phyloP scores from a whole-genome alignment of 768 basidiomycete genomes.

The Termitomyces titanicus region DNA sequence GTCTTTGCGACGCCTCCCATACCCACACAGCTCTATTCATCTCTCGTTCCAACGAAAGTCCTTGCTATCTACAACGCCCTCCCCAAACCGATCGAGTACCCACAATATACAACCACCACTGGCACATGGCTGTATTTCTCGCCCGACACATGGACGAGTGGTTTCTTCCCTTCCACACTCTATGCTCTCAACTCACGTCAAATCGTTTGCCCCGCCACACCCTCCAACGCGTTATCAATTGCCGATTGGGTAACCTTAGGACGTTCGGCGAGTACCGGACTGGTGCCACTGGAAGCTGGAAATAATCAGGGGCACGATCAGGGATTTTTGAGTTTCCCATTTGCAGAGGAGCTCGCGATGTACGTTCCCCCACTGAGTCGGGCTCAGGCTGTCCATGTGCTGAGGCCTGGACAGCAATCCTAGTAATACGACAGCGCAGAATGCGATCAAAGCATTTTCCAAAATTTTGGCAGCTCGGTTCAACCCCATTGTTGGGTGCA shows the following conservation, averaged over 20 bases:
- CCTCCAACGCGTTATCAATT: constrained; percentile 31
- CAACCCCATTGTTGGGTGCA: constrained; percentile 59
- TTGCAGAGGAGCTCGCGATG: constrained; percentile 50
- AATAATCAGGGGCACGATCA: constrained; percentile 64
- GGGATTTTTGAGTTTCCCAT: constrained; percentile 64
- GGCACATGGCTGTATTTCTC: constrained; percentile 54
- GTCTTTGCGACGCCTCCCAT: constrained; percentile 22
- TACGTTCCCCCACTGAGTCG: constrained; percentile 36
- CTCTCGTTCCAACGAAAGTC: constrained; percentile 55
- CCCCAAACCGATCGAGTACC: constrained; percentile 32
- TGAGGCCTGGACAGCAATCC: constrained; percentile 41
- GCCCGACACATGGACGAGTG: constrained; percentile 65
- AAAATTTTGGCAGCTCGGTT: constrained; percentile 57
- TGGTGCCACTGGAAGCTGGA: constrained; percentile 45
- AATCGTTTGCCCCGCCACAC: constrained; percentile 39
- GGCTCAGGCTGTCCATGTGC: neutral
- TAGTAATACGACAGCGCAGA: constrained; percentile 51
- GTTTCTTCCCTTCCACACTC: constrained; percentile 61
- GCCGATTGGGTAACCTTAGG: constrained; percentile 57
- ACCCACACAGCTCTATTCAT: constrained; percentile 53
- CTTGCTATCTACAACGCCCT: constrained; percentile 47
- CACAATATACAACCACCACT: constrained; percentile 47
- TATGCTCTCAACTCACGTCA: constrained; percentile 59
- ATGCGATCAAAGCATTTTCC: constrained; percentile 58
- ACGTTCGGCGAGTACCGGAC: constrained; percentile 47